Percentiles rank a stretch among this genome's conserved stretches.
These are phyloP conservation scores for Pelargonium citronellum DNA, from an alignment of 441 rosid genomes.

Conservation along the genomic window DNA sequence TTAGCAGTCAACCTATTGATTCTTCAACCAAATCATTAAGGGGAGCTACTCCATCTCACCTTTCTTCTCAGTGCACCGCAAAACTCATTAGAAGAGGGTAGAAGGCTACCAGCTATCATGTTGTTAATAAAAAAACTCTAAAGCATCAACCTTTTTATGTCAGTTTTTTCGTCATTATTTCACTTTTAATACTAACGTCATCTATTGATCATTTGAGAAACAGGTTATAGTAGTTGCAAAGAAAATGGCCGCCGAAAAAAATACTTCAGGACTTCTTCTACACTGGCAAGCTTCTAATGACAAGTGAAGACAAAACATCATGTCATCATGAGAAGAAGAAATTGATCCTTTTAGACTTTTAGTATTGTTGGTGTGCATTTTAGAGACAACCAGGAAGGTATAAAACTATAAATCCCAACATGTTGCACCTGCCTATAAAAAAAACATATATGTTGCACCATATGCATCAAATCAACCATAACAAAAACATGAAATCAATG, in stretches of 20 bases:
- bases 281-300: background rate
- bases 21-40: too few relatives aligned
- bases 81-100: background rate
- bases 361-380: background rate
- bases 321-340: background rate
- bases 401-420: constrained; percentile 24
- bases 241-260: too few relatives aligned
- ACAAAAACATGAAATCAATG: constrained; percentile 16
- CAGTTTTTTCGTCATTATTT: constrained; percentile 1
- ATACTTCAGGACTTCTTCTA: background rate
- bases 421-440: constrained; percentile 26
- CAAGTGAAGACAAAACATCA: constrained; percentile 2
- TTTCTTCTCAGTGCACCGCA: background rate
- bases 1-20: background rate
- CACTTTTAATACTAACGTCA: background rate
- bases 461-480: constrained; percentile 9
- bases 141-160: background rate
- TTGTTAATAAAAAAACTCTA: background rate
- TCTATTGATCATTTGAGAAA: background rate
- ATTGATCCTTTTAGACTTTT: background rate
- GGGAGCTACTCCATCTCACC: background rate
- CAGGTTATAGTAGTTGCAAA: too few relatives aligned
- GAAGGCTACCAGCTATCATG: constrained; percentile 2
- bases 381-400: constrained; percentile 14
- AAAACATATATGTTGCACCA: too few relatives aligned